Percentiles rank a stretch among this genome's conserved stretches.
phyloP scores from a whole-genome alignment of 352 stramenopile genomes.

The Aphanomyces invadans region DNA sequence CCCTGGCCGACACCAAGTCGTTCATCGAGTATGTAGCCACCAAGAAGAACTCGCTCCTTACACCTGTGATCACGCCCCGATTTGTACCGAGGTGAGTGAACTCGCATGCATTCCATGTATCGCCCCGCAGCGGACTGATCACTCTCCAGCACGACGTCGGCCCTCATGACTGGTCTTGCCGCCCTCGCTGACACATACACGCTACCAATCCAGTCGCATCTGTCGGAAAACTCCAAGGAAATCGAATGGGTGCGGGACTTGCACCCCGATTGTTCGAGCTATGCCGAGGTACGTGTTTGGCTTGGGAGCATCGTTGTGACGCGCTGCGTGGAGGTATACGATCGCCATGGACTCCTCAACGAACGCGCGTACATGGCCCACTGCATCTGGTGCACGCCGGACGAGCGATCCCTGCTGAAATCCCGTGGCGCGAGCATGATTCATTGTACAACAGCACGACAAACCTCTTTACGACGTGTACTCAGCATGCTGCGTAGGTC shows the following conservation, averaged over 20 bases:
- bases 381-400: constrained; percentile 79
- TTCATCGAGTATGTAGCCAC: constrained; percentile 84
- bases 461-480: too few relatives aligned
- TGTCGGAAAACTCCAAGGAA: constrained; percentile 86
- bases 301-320: too few relatives aligned
- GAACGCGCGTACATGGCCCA: constrained; percentile 92
- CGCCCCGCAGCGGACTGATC: not conserved
- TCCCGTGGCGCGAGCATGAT: constrained; percentile 73
- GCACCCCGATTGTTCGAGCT: constrained; percentile 69
- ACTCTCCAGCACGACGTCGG: constrained; percentile 47
- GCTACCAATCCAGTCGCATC: constrained; percentile 86
- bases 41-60: constrained; percentile 68
- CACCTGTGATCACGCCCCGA: constrained; percentile 87
- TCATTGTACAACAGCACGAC: constrained; percentile 61
- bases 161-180: constrained; percentile 76
- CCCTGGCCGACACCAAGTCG: constrained; percentile 68
- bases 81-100: constrained; percentile 85
- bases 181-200: constrained; percentile 72
- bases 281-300: constrained; percentile 57
- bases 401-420: constrained; percentile 67
- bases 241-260: constrained; percentile 79
- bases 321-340: constrained; percentile 39
- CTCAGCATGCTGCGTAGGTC: constrained; percentile 27
- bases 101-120: too few relatives aligned
- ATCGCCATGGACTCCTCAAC: constrained; percentile 82